These are phyloP conservation scores for Puya raimondii DNA, from an alignment of 176 grass and related monocot species.

Conservation along the genomic window DNA sequence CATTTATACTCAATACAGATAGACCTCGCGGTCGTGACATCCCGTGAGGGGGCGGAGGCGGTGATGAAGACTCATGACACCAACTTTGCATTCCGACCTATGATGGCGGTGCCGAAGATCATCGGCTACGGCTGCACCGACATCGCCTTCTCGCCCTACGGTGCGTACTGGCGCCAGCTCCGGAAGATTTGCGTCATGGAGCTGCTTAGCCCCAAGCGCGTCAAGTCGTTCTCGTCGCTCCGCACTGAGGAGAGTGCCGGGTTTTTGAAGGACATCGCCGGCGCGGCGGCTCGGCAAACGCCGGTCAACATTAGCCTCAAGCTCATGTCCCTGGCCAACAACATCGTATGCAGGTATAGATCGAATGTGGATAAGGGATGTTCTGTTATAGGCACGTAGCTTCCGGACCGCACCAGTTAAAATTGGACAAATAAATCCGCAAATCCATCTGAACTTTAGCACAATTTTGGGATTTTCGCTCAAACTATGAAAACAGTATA, in stretches of 20 bases:
- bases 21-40: conserved; percentile 32
- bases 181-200: conserved; percentile 43
- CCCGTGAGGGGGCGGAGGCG: conserved; percentile 37
- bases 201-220: conserved; percentile 42
- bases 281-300: not conserved
- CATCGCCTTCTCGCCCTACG: conserved; percentile 56
- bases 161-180: conserved; percentile 52
- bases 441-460: too few species aligned
- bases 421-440: too few species aligned
- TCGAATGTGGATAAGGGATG: too few species aligned
- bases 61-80: conserved; percentile 48
- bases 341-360: too few species aligned
- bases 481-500: too few species aligned
- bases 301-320: conserved; percentile 35
- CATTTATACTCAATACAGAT: too few species aligned
- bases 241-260: conserved; percentile 42
- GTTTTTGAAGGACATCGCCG: conserved; percentile 3
- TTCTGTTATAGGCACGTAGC: too few species aligned
- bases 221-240: conserved; percentile 32
- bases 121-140: conserved; percentile 26
- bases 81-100: conserved; percentile 36
- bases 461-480: too few species aligned
- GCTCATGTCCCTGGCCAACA: conserved; percentile 7
- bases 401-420: too few species aligned
- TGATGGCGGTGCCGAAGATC: conserved; percentile 27